phyloP scores from a whole-genome alignment of 176 grass and related monocot genomes.

The Avena eriantha region DNA sequence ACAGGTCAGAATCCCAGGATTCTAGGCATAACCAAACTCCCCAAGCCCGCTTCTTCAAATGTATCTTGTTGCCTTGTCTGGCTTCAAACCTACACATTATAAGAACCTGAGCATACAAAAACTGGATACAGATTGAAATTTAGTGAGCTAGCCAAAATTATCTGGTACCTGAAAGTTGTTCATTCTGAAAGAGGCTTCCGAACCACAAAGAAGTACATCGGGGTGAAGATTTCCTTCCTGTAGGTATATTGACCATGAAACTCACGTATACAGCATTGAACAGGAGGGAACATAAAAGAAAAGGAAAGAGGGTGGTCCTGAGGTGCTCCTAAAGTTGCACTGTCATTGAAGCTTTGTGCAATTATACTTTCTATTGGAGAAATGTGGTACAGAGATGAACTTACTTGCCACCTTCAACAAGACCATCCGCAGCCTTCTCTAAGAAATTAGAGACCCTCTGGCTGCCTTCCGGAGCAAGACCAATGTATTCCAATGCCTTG shows the following conservation, averaged over 20 bases:
- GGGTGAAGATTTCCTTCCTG: conserved; percentile 98
- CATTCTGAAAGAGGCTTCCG: conserved; percentile 77
- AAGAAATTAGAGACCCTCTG: conserved; percentile 80
- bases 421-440: conserved; percentile 88
- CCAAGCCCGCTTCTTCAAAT: conserved; percentile 2
- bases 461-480: conserved; percentile 82
- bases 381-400: conserved; percentile 40
- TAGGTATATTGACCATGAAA: conserved; percentile 31
- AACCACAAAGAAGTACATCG: conserved; percentile 88
- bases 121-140: neutral
- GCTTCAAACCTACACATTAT: conserved; percentile 10
- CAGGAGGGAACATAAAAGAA: neutral
- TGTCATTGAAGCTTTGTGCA: neutral
- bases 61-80: neutral
- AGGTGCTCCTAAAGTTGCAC: conserved; percentile 7
- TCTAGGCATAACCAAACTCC: neutral
- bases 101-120: conserved; percentile 6
- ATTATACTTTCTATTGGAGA: neutral
- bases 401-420: conserved; percentile 93
- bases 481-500: conserved; percentile 77
- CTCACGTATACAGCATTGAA: conserved; percentile 26
- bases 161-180: conserved; percentile 38
- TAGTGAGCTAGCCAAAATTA: neutral
- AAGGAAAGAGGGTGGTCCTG: neutral
- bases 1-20: neutral